Evolutionary conservation across 192 early-diverging fungal species (phyloP).

Genomic region (Piromyces finnis): DNA sequence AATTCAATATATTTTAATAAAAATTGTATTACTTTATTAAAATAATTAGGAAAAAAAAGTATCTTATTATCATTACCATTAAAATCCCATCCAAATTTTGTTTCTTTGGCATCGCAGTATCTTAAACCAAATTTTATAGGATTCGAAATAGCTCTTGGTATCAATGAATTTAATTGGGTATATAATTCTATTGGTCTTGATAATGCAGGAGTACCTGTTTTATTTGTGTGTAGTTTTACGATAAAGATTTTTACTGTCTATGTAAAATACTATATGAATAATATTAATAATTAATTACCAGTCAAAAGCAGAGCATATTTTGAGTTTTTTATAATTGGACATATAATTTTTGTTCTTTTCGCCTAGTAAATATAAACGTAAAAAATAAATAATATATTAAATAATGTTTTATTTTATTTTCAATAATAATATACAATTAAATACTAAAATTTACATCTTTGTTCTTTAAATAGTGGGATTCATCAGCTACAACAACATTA

Average conservation of each 20-base stretch:
- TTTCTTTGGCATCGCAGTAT: constrained; percentile 11
- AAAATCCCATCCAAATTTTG: constrained; percentile 15
- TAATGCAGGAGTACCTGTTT: constrained; percentile 8
- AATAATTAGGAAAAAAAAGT: too few relatives aligned
- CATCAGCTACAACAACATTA: constrained; percentile 15
- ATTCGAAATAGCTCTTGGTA: constrained; percentile 2
- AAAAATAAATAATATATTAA: not conserved
- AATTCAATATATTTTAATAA: too few relatives aligned
- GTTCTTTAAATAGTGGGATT: constrained; percentile 25
- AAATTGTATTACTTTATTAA: too few relatives aligned
- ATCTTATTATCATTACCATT: too few relatives aligned
- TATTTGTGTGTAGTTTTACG: too few relatives aligned
- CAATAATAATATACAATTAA: too few relatives aligned
- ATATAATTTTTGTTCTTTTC: constrained; percentile 13
- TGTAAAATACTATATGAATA: too few relatives aligned
- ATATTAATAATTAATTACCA: not conserved
- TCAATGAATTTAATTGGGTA: constrained; percentile 6
- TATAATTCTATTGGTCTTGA: constrained; percentile 10
- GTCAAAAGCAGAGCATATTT: constrained; percentile 6
- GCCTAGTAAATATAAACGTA: constrained; percentile 6
- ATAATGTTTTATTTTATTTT: too few relatives aligned
- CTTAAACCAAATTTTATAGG: constrained; percentile 6
- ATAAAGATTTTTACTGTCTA: too few relatives aligned
- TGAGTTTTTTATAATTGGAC: constrained; percentile 9
- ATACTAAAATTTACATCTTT: constrained; percentile 4